Evolutionary conservation across 2,329 filamentous ascomycete genomes (phyloP).

Genomic region (Diplodia seriata): DNA sequence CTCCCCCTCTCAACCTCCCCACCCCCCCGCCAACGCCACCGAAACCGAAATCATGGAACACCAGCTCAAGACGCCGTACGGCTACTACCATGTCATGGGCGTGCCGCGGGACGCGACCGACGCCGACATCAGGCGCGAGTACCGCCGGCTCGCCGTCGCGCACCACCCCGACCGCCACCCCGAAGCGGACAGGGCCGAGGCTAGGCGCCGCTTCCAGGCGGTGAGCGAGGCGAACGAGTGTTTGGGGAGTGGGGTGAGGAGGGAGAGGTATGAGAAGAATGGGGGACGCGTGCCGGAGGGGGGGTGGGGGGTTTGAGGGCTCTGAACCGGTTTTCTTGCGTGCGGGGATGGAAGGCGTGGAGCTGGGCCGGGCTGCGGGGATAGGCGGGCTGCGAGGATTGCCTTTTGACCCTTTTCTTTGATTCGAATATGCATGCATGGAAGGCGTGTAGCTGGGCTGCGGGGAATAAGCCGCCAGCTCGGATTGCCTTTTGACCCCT

Average conservation of each 20-base stretch:
- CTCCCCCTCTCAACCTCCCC: neutral
- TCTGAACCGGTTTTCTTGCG: neutral
- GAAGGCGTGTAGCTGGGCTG: too few species aligned
- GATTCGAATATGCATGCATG: too few species aligned
- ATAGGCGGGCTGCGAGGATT: too few species aligned
- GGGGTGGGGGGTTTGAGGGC: neutral
- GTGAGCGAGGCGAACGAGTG: neutral
- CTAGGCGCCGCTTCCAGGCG: neutral
- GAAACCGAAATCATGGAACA: neutral
- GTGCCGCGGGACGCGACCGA: neutral
- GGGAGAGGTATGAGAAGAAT: neutral
- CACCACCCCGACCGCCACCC: constrained; percentile 12
- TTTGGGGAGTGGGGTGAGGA: neutral
- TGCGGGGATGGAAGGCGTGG: too few species aligned
- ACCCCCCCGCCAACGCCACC: neutral
- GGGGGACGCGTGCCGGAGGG: neutral
- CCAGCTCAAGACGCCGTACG: neutral
- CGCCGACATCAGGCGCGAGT: constrained; percentile 7
- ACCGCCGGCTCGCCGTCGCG: neutral
- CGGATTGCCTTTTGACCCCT: too few species aligned
- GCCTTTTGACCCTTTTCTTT: too few species aligned
- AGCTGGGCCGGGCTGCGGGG: too few species aligned
- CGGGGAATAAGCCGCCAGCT: too few species aligned
- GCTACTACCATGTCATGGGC: constrained; percentile 5
- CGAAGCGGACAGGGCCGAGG: neutral